Base-by-base conservation (phyloP, 2,329 filamentous ascomycete genomes). In the Didymella exigua region DNA sequence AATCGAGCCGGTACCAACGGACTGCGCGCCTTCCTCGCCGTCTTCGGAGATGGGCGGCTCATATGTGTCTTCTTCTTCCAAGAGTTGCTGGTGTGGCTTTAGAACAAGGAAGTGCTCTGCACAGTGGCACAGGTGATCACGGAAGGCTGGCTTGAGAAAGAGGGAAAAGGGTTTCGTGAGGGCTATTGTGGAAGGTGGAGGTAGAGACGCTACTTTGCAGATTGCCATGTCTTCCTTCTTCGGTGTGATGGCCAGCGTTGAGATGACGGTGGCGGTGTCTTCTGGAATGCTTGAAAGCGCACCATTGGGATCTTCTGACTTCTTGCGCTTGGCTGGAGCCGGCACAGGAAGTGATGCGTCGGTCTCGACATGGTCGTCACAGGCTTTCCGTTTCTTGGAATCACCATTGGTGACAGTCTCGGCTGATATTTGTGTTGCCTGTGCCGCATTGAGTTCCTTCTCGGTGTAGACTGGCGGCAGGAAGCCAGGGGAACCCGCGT, bases 1-100 rank as follows among this genome's bases (percentile, higher is more conserved):
- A 2, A 99, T 81, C 60, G 89, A 95, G 40, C 90, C 90, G 29
- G 90, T 93, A 44, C 90, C 89, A 5, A 85, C 78, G 48, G 81
- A 84, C 29, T 76, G 76, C 5, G 79, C 81, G 30, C 82, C 82
- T 2, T 82, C 85, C 1, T 87, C 84, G 29, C 71, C 74, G 24
- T 72, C 72, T 49, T 78, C 76, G 0, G 92, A 96, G 5, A 97
- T 79, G 1, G 93, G 92, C 0, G 93, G 95, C 68, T 97, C 92
- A 75, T 99, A 99, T 1, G 86, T 87, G 29, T 96, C 91, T 79
- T 99, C 95, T 75, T 96, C 92, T 69, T 98, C 93, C 9, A 96
- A 86, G 10, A 99, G 88, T 69, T 96, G 90, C 0, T 86, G 85
- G 71, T 96, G 87, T 0, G 80, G 77, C 49, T 85, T 79, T 1